Evolutionary conservation across 805 yeast species (phyloP), one percentile per base, ranked within the genome.

Genomic region (Cyberlindnera bimundalis): DNA sequence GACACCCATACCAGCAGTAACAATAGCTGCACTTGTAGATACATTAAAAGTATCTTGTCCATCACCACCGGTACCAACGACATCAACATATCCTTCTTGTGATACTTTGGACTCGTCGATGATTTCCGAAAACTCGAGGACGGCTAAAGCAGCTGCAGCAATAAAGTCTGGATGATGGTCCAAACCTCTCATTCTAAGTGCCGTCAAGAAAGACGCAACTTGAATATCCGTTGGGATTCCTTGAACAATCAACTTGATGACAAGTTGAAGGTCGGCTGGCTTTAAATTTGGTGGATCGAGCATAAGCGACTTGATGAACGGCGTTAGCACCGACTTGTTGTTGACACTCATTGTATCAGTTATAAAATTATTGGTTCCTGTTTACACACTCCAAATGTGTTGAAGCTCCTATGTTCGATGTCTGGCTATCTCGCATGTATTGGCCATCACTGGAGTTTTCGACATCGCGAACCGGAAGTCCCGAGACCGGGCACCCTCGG

Each of bases 61-160:
- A 59, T 93, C 99, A 13, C 99, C 99, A 20, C 99, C 99, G 0
- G 99, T 93, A 2, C 99, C 99, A 6, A 93, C 99, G 23, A 93
- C 86, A 61, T 93, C 99, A 6, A 83, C 71, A 51, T 74, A 83
- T 0, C 84, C 84, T 1, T 60, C 62, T 1, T 65, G 53, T 29
- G 73, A 75, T 12, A 76, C 73, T 2, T 56, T 51, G 7, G 63
- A 53, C 2, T 70, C 59, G 9, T 71, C 66, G n/a, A 87, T 74
- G 2, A 68, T 51, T 35, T 73, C 74, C 6, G 93, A 79, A 51
- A 73, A 81, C 52, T 78, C 76, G 45, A 85, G 65, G 19, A 91
- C 76, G 2, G 93, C 79, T 16, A 68, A 66, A 1, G 88, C 96
- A 0, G 97, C 96, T 8, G 86, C 81, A 4, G 96, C 90, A 29